Evolutionary conservation across 2,329 filamentous ascomycete species (phyloP), one percentile per base, ranked within the genome.

Genomic region (Thelonectria discophora): DNA sequence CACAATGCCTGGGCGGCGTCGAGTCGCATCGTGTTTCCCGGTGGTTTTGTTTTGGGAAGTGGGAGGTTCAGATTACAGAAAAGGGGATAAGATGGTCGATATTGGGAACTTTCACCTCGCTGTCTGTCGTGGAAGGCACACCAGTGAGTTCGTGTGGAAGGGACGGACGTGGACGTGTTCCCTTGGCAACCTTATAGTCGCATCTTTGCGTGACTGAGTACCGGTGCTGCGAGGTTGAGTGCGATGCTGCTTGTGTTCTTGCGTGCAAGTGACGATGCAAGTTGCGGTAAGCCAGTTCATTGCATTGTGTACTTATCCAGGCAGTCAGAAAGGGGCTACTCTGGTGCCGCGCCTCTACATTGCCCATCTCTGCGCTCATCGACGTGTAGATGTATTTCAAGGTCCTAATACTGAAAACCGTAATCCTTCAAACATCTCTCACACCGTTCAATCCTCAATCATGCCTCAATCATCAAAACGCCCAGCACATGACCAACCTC

Each of bases 161-260:
- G 15, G 34, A 37, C 27, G 27, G 27, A 30, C 27, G 27, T 30
- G 27, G 27, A 30, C 34, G 34, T 37, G 34, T 15, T 15, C 34
- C 34, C 34, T 37, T 37, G 34, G 34, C 34, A 13, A 13, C 12
- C 42, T 60, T 55, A 60, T 55, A 55, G 43, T 60, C 40, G 27
- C 20, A 48, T 60, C 2, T 13, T 40, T 52, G 52, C 48, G 46
- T 34, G 52, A 37, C 18, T 52, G 40, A 32, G 20, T n/a, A 15
- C 34, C 15, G 34, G 11, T 37, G 13, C 47, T 30, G 15, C 34
- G 47, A 32, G 32, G 32, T 32, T 32, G 47, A 47, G 39, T 11
- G 4, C 42, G 30, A 56, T 51, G 58, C 52, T 55, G 52, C 52
- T 20, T 47, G 47, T 39, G 45, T 46, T 42, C 46, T 42, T 60